Percentiles rank a stretch among this genome's conserved stretches.
Conservation (phyloP, 1,284 basidiomycete species). For the Cryptococcus depauperatus region DNA sequence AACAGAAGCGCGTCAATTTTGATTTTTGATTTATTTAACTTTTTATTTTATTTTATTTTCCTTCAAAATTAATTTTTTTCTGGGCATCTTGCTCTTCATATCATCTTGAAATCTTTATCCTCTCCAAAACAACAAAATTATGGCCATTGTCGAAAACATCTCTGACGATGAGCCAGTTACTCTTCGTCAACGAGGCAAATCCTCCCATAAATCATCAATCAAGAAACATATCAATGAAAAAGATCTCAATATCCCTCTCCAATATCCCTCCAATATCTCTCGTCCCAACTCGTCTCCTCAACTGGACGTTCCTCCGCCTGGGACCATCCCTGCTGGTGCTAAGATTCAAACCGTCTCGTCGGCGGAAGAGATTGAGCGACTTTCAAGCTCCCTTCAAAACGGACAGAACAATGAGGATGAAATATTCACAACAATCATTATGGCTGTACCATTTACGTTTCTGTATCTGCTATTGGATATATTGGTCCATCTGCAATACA, state of each 20-base stretch:
- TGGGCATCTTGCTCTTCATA: neutral
- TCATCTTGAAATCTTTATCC: neutral
- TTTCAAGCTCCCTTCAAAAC: slow-evolving; percentile 1
- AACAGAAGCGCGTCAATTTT: too few species aligned
- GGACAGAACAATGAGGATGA: slow-evolving; percentile 29
- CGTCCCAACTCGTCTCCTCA: neutral
- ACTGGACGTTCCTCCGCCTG: neutral
- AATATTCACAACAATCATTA: slow-evolving; percentile 39
- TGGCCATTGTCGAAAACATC: slow-evolving; percentile 1
- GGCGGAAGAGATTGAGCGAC: slow-evolving; percentile 2
- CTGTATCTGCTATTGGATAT: slow-evolving; percentile 42
- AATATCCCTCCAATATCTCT: slow-evolving; percentile 3
- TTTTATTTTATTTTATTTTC: neutral
- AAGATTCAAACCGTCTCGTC: neutral
- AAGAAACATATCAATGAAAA: neutral
- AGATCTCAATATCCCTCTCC: slow-evolving; percentile 6
- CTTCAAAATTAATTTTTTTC: neutral
- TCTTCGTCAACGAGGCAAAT: too few species aligned
- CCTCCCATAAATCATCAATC: neutral
- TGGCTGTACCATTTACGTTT: slow-evolving; percentile 40
- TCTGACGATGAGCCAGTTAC: neutral
- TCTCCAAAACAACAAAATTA: neutral
- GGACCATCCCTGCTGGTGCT: neutral
- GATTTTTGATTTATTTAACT: neutral
- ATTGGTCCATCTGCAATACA: slow-evolving; percentile 37